phyloP scores from a whole-genome alignment of 148 eudicot species.

The Silene uniflora region DNA sequence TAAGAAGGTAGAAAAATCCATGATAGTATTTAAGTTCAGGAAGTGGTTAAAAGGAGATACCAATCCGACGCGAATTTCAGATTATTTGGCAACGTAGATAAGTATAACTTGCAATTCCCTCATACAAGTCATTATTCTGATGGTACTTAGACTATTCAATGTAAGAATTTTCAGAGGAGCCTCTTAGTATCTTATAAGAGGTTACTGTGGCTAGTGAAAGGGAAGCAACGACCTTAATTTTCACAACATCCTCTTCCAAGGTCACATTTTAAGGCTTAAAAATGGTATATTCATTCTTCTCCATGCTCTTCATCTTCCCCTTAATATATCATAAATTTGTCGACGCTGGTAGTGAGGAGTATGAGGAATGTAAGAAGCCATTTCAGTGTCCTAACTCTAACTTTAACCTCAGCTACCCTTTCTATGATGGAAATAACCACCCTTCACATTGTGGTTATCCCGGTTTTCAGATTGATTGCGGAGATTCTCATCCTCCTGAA shows the following conservation, averaged over 20 bases:
- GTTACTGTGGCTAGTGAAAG: too few relatives aligned
- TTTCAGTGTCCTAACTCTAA: constrained; percentile 32
- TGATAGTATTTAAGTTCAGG: too few relatives aligned
- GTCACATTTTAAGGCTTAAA: not conserved
- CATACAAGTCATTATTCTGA: too few relatives aligned
- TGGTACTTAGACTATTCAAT: too few relatives aligned
- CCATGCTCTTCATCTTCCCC: not conserved
- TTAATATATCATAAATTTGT: constrained; percentile 3
- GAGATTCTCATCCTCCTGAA: constrained; percentile 22
- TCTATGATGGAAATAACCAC: constrained; percentile 35
- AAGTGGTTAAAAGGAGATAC: too few relatives aligned
- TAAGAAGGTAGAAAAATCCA: too few relatives aligned
- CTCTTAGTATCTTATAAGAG: too few relatives aligned
- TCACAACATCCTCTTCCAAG: not conserved
- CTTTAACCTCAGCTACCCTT: constrained; percentile 47
- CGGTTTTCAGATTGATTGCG: constrained; percentile 43
- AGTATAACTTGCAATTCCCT: too few relatives aligned
- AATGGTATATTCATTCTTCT: constrained; percentile 11
- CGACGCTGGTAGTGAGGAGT: constrained; percentile 13
- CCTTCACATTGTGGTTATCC: constrained; percentile 52
- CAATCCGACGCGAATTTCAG: too few relatives aligned
- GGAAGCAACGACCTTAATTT: too few relatives aligned
- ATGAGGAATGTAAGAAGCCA: constrained; percentile 29
- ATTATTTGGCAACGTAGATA: too few relatives aligned
- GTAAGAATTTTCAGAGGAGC: too few relatives aligned